Evolutionary conservation across 1,284 basidiomycete genomes (phyloP).

Genomic region (Mrakiaceae sp.): DNA sequence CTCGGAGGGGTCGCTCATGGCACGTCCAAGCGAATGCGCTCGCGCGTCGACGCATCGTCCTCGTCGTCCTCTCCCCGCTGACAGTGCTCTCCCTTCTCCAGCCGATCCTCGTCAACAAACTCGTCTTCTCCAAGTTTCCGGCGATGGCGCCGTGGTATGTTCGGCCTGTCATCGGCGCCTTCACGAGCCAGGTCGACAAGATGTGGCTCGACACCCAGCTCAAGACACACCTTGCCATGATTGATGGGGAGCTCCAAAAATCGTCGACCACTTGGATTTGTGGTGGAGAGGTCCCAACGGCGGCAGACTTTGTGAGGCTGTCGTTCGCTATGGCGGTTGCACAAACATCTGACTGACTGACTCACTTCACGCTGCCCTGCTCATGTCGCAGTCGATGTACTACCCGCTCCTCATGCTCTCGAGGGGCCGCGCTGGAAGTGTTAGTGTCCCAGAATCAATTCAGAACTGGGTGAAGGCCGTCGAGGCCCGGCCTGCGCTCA

Average conservation of each 20-base stretch:
- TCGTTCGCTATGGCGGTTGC: background rate
- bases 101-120: slow-evolving; percentile 16
- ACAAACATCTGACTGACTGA: background rate
- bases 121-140: slow-evolving; percentile 16
- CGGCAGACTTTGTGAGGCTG: slow-evolving; percentile 12
- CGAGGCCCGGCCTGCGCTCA: background rate
- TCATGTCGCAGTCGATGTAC: background rate
- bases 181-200: slow-evolving; percentile 8
- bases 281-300: slow-evolving; percentile 4
- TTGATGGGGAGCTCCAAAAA: slow-evolving; percentile 12
- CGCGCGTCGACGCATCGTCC: background rate
- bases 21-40: background rate
- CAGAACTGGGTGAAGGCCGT: slow-evolving; percentile 3
- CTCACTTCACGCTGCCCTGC: background rate
- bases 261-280: slow-evolving; percentile 4
- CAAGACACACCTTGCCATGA: slow-evolving; percentile 2
- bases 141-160: slow-evolving; percentile 12
- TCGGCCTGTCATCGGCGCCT: slow-evolving; percentile 11
- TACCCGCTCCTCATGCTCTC: slow-evolving; percentile 10
- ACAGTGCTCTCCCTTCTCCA: background rate
- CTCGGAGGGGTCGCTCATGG: slow-evolving; percentile 16
- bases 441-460: slow-evolving; percentile 3
- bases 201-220: slow-evolving; percentile 14
- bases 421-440: background rate
- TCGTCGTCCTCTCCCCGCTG: too few relatives aligned